phyloP scores from a whole-genome alignment of 768 basidiomycete genomes.

The Pleurotus ostreatus region DNA sequence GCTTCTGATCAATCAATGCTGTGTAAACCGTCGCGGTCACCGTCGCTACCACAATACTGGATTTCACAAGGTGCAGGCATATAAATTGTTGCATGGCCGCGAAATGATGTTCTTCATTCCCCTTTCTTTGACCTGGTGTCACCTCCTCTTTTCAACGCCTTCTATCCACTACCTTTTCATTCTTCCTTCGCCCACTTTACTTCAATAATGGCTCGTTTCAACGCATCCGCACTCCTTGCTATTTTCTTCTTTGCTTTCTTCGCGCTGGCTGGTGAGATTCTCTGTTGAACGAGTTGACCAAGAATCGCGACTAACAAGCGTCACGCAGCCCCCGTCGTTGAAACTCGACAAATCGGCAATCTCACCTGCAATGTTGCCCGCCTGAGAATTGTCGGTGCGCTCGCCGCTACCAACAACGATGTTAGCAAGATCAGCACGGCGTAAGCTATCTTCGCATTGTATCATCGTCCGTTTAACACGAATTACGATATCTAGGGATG shows the following conservation, averaged over 20 bases:
- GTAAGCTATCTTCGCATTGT: neutral
- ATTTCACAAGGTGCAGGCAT: neutral
- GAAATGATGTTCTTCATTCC: neutral
- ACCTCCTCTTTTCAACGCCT: conserved; percentile 1
- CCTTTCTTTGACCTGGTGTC: conserved; percentile 9
- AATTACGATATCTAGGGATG: neutral
- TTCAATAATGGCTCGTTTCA: conserved; percentile 7
- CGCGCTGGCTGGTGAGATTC: neutral
- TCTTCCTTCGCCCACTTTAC: neutral
- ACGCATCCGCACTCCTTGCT: conserved; percentile 2
- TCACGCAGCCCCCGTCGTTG: neutral
- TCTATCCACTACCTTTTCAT: neutral
- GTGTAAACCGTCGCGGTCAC: too few relatives aligned
- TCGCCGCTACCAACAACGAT: conserved; percentile 2
- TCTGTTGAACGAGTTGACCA: neutral
- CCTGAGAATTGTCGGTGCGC: conserved; percentile 6
- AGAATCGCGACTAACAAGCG: neutral
- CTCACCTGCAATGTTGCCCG: conserved; percentile 10
- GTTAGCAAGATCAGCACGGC: conserved; percentile 6
- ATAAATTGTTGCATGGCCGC: neutral
- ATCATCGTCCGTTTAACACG: neutral
- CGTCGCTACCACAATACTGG: too few relatives aligned
- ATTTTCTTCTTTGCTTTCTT: neutral
- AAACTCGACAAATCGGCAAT: conserved; percentile 10
- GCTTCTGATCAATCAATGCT: too few relatives aligned